Percentiles rank a stretch among this genome's conserved stretches.
Conservation (phyloP, 495 filamentous ascomycete genomes). For the Podospora anserina region DNA sequence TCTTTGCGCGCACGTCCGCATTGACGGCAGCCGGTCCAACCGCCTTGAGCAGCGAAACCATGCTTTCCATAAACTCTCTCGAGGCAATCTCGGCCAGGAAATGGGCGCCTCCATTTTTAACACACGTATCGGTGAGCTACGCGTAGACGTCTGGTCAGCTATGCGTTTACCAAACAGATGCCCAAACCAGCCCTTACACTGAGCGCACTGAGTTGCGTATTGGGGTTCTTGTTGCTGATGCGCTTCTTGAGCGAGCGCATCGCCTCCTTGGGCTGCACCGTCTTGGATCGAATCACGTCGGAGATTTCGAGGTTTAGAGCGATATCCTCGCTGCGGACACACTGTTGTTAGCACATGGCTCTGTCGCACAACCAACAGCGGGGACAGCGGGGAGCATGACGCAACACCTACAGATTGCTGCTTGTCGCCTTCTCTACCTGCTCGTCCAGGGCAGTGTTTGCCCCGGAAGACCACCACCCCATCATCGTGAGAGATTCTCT, state of each 20-base stretch:
- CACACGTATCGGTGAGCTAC: slow-evolving; percentile 89
- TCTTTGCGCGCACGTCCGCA: slow-evolving; percentile 79
- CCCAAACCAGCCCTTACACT: slow-evolving; percentile 58
- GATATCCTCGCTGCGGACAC: slow-evolving; percentile 77
- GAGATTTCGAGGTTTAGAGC: slow-evolving; percentile 95
- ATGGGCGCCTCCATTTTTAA: slow-evolving; percentile 97
- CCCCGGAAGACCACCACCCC: slow-evolving; percentile 84
- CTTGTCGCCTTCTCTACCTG: slow-evolving; percentile 93
- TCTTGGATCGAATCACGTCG: slow-evolving; percentile 93
- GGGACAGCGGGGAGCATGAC: slow-evolving; percentile 9
- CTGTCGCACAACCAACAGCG: neutral
- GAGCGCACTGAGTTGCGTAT: slow-evolving; percentile 87
- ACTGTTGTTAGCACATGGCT: neutral
- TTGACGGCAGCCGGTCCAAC: slow-evolving; percentile 74
- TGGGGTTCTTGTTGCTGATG: slow-evolving; percentile 94
- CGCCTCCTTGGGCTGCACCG: slow-evolving; percentile 92
- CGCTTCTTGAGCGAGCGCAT: slow-evolving; percentile 93
- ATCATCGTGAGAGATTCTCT: slow-evolving; percentile 52
- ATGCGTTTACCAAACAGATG: slow-evolving; percentile 12
- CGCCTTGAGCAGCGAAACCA: slow-evolving; percentile 82
- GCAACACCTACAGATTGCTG: slow-evolving; percentile 71
- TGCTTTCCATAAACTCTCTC: slow-evolving; percentile 96
- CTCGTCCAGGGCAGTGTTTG: slow-evolving; percentile 82
- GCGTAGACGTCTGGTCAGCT: slow-evolving; percentile 12
- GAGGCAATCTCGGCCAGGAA: slow-evolving; percentile 94